Base-by-base conservation (phyloP, 805 yeast genomes). In the Saccharomycopsis olivae region DNA sequence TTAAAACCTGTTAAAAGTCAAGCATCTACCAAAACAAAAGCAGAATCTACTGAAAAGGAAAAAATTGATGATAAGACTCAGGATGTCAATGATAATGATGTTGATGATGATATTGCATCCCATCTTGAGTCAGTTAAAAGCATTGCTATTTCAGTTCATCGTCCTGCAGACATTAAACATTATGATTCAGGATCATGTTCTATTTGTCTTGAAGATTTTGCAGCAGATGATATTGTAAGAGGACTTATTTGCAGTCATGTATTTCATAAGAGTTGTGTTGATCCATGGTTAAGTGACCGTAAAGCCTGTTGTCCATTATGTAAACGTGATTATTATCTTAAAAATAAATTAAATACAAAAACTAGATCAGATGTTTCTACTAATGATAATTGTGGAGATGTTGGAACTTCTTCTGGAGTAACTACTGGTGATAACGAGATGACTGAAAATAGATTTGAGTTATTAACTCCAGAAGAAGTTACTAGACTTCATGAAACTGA, bases 231-330 rank as follows among this genome's bases (percentile, higher is more conserved):
- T 38, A 53, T 57, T 1, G 85, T 84, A 2, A 70, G 94, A 36
- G 85, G 85, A 0, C 64, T 85, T 33, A 63, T 81, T 9, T 84
- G 95, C 60, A 86, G 87, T 3, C 95, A 84, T 57, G 86, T 79
- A 2, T 84, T 77, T 67, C 95, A 84, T 53, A 66, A 77, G 17
- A 78, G 69, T 14, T 84, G 95, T 58, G 68, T 85, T 39, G 86
- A 79, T 47, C 88, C 88, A 2, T 84, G 94, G 94, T 61, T 84
- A 35, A 76, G 74, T 2, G 71, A 72, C 47, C 64, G 89, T 49
- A 68, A 80, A 35, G 88, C 87, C 1, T 78, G 84, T 50, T 84
- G 95, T 54, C 94, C 95, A 6, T 74, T 78, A 65, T 84, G 95
- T 58, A 81, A 83, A 52, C 61, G 78, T 24, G 86, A 77, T 53